phyloP scores from a whole-genome alignment of 2,329 filamentous ascomycete genomes.

The Phyllosticta ampelicida region DNA sequence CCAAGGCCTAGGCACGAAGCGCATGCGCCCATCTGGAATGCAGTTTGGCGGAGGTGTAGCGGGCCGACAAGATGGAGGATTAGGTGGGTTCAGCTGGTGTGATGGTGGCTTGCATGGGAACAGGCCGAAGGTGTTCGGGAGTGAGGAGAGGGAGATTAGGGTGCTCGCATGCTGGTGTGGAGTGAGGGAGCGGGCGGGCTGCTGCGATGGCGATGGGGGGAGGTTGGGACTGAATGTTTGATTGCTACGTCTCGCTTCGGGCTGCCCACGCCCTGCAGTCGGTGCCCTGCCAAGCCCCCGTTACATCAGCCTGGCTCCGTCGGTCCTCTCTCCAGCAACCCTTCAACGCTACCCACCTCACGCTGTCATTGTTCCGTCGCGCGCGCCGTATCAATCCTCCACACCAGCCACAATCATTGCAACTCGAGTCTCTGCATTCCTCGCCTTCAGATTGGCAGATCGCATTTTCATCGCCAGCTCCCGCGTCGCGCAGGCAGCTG shows the following conservation, averaged over 20 bases:
- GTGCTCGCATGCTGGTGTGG: slow-evolving; percentile 3
- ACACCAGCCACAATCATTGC: neutral
- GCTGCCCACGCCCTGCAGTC: neutral
- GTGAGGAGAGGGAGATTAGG: neutral
- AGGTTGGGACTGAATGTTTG: slow-evolving; percentile 11
- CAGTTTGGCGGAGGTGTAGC: neutral
- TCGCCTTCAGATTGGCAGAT: neutral
- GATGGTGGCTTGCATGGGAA: slow-evolving; percentile 9
- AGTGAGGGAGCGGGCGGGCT: neutral
- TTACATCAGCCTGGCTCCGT: neutral
- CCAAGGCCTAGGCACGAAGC: slow-evolving; percentile 37
- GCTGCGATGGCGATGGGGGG: neutral
- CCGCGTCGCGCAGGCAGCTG: neutral
- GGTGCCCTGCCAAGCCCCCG: slow-evolving; percentile 1
- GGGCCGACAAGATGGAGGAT: slow-evolving; percentile 2
- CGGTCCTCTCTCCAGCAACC: neutral
- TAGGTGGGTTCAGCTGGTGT: slow-evolving; percentile 6
- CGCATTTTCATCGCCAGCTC: neutral
- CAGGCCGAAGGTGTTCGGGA: neutral
- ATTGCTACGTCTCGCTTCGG: slow-evolving; percentile 10
- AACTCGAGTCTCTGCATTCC: slow-evolving; percentile 1
- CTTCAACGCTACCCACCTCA: neutral
- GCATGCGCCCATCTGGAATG: slow-evolving; percentile 35
- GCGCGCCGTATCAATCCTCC: neutral
- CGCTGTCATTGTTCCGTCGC: no score